phyloP scores from a whole-genome alignment of 805 yeast species.

The Wickerhamiella cacticola region DNA sequence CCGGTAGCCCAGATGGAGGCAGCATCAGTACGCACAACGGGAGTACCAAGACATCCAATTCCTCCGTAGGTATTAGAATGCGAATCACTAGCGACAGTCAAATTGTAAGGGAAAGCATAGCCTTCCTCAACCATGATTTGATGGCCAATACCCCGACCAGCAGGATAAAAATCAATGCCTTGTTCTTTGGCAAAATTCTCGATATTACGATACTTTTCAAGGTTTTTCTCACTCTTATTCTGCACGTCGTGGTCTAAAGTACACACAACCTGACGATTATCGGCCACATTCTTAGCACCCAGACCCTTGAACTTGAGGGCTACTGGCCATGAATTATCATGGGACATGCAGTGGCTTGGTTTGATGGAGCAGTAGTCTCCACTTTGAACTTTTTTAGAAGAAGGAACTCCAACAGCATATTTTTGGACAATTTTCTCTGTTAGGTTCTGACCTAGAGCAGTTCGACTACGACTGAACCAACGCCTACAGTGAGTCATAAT shows the following conservation, averaged over 20 bases:
- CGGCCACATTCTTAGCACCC: conserved; percentile 74
- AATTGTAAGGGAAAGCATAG: conserved; percentile 85
- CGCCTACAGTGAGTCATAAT: conserved; percentile 12
- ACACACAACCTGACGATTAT: conserved; percentile 85
- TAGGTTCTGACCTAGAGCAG: conserved; percentile 46
- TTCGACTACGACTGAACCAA: conserved; percentile 4
- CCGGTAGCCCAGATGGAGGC: conserved; percentile 99
- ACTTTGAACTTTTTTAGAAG: conserved; percentile 61
- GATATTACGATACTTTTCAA: conserved; percentile 78
- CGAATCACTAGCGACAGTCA: conserved; percentile 94
- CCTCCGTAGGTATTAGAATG: conserved; percentile 99
- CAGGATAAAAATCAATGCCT: conserved; percentile 94
- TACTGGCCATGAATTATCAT: conserved; percentile 98
- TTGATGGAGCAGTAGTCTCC: conserved; percentile 93
- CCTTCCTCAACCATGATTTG: conserved; percentile 99
- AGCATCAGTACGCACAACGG: conserved; percentile 96
- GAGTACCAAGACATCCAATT: conserved; percentile 89
- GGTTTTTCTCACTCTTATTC: conserved; percentile 76
- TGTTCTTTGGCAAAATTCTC: conserved; percentile 80
- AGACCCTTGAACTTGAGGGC: conserved; percentile 92
- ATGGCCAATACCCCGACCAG: conserved; percentile 98
- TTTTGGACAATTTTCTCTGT: conserved; percentile 93
- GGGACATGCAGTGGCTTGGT: conserved; percentile 98
- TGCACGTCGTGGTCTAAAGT: conserved; percentile 98
- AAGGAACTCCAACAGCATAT: conserved; percentile 75